Evolutionary conservation across 1,284 basidiomycete genomes (phyloP), one percentile per base, ranked within the genome.

Genomic region (Heliocybe sulcata): DNA sequence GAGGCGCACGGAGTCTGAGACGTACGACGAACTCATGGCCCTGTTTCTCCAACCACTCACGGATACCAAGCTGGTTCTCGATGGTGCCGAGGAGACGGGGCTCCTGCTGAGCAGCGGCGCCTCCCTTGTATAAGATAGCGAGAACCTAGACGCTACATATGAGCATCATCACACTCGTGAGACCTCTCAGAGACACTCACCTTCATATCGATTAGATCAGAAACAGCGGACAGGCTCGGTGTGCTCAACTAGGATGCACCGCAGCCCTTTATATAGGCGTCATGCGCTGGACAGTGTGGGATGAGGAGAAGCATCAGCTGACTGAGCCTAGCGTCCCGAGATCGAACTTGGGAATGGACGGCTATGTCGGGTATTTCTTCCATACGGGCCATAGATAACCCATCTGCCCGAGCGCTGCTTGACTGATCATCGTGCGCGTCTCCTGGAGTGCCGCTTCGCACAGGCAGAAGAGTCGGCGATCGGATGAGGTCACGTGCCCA

Each of bases 21-120:
- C 81, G 45, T 65, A 86, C 85, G 49, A 89, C 75, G 64, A 77
- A 80, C 69, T 93, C 87, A 69, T 94, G 90, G 23, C 93, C 93
- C 58, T 85, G 74, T 31, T 82, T 77, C 64, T 84, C 79, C 62
- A 92, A 73, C 83, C 87, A 92, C 3, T 82, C 67, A 53, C 77
- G 74, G 58, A 93, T 73, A 52, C 89, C 90, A 60, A 94, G 84
- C 84, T 85, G 80, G 77, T 97, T 98, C 75, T 98, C 92, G 57
- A 86, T 80, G 16, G 94, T 94, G 55, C 94, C 94, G 49, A 96
- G 80, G 42, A 97, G 85, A 69, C 90, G 83, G 53, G 90, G 82
- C 72, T 97, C 90, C 63, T 91, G 77, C 62, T 77, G 63, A 55
- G 94, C 93, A 59, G 89, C 85, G 58, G 82, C 65, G 63, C 77